Conservation (phyloP, 2,329 filamentous ascomycete species). For the Sporothrix inflata region DNA sequence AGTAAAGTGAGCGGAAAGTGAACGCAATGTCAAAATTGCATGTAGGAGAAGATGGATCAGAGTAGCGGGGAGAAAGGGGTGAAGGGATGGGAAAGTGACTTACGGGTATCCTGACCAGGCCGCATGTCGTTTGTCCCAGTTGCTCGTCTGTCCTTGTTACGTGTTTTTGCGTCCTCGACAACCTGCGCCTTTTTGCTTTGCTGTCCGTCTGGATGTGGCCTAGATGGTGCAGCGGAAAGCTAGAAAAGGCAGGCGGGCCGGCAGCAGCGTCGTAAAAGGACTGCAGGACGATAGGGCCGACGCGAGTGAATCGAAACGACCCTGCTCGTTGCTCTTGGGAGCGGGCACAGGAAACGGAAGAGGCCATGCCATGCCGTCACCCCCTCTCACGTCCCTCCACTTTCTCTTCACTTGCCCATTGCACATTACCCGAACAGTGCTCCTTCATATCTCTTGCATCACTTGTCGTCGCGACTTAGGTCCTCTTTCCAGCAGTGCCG, state of each 20-base stretch:
- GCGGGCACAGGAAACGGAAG: not conserved
- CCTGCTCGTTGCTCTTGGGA: not conserved
- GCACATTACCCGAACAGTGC: not conserved
- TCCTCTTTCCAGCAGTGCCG: not conserved
- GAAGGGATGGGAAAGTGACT: not conserved
- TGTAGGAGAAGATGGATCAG: not conserved
- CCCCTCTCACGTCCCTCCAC: not conserved
- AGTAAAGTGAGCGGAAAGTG: not conserved
- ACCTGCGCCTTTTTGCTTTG: not conserved
- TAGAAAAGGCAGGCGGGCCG: not conserved
- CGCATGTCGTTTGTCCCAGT: not conserved
- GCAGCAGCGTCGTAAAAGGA: not conserved
- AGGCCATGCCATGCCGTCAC: not conserved
- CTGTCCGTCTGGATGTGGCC: conserved; percentile 15
- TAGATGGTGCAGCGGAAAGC: conserved; percentile 16
- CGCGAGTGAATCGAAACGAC: not conserved
- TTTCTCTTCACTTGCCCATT: not conserved
- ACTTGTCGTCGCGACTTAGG: not conserved
- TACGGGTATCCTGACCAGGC: not conserved
- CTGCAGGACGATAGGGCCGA: not conserved
- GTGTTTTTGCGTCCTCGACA: not conserved
- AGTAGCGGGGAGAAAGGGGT: not conserved
- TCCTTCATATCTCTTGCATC: not conserved
- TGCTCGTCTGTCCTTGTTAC: not conserved
- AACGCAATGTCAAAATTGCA: not conserved